Percentiles rank a stretch among this genome's conserved stretches.
These are phyloP conservation scores for Wilhelminamyces savonicus DNA, from an alignment of 805 yeast genomes.

Conservation along the genomic window DNA sequence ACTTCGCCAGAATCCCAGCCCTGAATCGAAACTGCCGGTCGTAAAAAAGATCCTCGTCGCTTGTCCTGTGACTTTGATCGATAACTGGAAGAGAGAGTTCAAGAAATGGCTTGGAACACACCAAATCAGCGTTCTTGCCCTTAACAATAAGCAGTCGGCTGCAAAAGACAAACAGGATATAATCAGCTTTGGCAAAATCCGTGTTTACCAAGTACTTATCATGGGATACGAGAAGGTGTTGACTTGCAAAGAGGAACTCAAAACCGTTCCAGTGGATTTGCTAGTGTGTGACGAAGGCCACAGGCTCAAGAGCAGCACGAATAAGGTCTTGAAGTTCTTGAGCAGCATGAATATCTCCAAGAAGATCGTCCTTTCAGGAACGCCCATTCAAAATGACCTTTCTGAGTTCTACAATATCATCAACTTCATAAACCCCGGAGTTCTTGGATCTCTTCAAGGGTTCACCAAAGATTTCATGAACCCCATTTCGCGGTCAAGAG, in stretches of 20 bases:
- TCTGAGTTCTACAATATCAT: constrained; percentile 74
- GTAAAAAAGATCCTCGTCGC: constrained; percentile 65
- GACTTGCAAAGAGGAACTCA: constrained; percentile 45
- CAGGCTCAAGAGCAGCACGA: constrained; percentile 67
- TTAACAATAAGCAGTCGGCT: constrained; percentile 43
- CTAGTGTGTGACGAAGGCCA: constrained; percentile 96
- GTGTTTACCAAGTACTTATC: constrained; percentile 75
- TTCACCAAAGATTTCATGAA: constrained; percentile 57
- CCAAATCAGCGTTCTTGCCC: constrained; percentile 59
- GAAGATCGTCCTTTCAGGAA: constrained; percentile 72
- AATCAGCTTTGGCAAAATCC: constrained; percentile 55
- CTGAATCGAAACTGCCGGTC: constrained; percentile 21
- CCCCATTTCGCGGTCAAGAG: constrained; percentile 73
- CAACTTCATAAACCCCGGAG: constrained; percentile 80
- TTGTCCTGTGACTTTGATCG: constrained; percentile 85
- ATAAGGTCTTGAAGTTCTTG: constrained; percentile 64
- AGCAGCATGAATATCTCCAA: constrained; percentile 47
- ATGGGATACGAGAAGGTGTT: constrained; percentile 83
- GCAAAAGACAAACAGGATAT: constrained; percentile 52
- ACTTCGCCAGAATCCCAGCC: constrained; percentile 54
- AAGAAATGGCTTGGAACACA: constrained; percentile 76
- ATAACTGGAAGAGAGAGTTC: constrained; percentile 86
- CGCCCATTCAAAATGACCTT: constrained; percentile 92
- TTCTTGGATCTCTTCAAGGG: constrained; percentile 55
- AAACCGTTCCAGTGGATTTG: constrained; percentile 49